Conservation (phyloP, 208 protist genomes). For the Tetramitus jugosus region DNA sequence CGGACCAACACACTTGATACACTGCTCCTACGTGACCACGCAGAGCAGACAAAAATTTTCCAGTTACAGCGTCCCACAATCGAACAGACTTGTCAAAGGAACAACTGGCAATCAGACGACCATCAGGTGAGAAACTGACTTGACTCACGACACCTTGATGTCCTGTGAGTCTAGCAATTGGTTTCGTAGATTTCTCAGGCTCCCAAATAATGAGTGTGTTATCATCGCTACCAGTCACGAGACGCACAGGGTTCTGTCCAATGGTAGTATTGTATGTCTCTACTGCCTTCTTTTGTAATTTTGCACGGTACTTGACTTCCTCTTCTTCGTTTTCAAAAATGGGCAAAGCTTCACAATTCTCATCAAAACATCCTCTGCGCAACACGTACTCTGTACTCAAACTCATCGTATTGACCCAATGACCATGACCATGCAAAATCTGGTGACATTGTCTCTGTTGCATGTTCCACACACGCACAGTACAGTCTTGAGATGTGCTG, state of each 20-base stretch:
- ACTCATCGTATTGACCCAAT: constrained; percentile 98
- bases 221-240: constrained; percentile 92
- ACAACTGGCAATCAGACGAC: constrained; percentile 86
- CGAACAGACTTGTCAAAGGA: constrained; percentile 96
- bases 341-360: constrained; percentile 48
- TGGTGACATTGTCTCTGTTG: constrained; percentile 52
- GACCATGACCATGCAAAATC: constrained; percentile 88
- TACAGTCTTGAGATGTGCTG: constrained; percentile 89
- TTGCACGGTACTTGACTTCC: constrained; percentile 51
- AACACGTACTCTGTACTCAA: constrained; percentile 93
- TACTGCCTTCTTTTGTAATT: constrained; percentile 72
- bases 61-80: constrained; percentile 81
- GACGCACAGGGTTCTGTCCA: constrained; percentile 54
- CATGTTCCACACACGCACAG: constrained; percentile 87
- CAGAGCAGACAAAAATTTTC: constrained; percentile 82
- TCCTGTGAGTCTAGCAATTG: constrained; percentile 78
- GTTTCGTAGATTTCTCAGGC: constrained; percentile 63
- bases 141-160: constrained; percentile 84
- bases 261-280: constrained; percentile 37
- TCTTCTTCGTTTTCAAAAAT: constrained; percentile 43
- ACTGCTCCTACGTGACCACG: constrained; percentile 90
- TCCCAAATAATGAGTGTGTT: constrained; percentile 95
- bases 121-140: constrained; percentile 92
- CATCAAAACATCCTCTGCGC: constrained; percentile 84
- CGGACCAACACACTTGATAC: constrained; percentile 91